Conservation (phyloP, 192 early-diverging fungal species). For the Mortierella antarctica region DNA sequence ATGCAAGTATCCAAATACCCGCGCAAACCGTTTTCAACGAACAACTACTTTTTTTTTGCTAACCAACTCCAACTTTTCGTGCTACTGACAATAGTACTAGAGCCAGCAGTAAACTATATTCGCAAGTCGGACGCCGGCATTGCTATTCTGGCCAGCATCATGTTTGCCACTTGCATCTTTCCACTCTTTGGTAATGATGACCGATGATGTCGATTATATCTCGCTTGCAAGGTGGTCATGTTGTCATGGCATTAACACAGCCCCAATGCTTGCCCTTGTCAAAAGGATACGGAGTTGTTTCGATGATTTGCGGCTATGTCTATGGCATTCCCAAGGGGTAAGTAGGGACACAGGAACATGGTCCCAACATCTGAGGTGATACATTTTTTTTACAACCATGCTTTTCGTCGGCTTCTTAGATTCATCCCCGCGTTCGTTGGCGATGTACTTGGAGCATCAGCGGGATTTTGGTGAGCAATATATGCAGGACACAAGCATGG, state of each 20-base stretch:
- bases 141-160: conserved; percentile 9
- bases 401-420: not conserved
- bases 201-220: not conserved
- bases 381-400: not conserved
- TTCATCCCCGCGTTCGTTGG: conserved; percentile 36
- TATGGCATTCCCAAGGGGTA: conserved; percentile 48
- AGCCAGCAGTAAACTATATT: conserved; percentile 33
- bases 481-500: not conserved
- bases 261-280: not conserved
- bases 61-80: not conserved
- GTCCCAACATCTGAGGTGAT: not conserved
- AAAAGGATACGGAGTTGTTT: conserved; percentile 37
- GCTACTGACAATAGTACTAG: conserved; percentile 6
- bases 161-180: conserved; percentile 46
- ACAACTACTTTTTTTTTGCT: not conserved
- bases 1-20: not conserved
- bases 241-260: not conserved
- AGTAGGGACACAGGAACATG: not conserved
- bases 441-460: conserved; percentile 35
- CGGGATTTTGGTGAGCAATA: conserved; percentile 31
- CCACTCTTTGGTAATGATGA: conserved; percentile 33
- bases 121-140: conserved; percentile 25
- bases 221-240: not conserved
- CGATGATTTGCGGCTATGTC: conserved; percentile 38
- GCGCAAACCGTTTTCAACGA: not conserved